phyloP scores from a whole-genome alignment of 2,329 filamentous ascomycete species.

The Fusarium albosuccineum region DNA sequence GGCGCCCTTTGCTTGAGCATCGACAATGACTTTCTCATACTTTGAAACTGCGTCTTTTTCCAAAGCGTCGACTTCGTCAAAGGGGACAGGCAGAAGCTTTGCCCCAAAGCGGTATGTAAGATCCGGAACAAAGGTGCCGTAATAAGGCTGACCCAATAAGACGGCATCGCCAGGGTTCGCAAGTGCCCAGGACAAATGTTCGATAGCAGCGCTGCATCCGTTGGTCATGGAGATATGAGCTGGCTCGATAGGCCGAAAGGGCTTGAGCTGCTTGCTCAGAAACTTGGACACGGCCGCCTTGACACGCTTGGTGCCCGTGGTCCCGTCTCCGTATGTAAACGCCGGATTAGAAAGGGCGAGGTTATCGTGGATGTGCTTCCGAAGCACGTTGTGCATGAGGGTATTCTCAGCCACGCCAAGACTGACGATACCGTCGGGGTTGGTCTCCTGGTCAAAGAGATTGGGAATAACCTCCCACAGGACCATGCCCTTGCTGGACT shows the following conservation, averaged over 20 bases:
- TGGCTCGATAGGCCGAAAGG: conserved; percentile 47
- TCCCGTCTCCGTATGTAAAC: conserved; percentile 59
- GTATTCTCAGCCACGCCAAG: conserved; percentile 66
- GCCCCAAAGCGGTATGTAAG: conserved; percentile 57
- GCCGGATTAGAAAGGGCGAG: conserved; percentile 48
- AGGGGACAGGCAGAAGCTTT: conserved; percentile 58
- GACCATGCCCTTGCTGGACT: conserved; percentile 44
- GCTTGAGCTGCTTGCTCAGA: conserved; percentile 51
- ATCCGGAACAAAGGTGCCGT: conserved; percentile 63
- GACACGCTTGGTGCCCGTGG: conserved; percentile 52
- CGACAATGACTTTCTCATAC: conserved; percentile 60
- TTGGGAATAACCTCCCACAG: conserved; percentile 61
- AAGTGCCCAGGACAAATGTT: conserved; percentile 56
- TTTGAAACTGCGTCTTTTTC: conserved; percentile 54
- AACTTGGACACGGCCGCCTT: conserved; percentile 52
- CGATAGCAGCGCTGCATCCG: conserved; percentile 57
- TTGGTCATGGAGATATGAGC: conserved; percentile 55
- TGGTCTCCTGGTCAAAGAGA: conserved; percentile 56
- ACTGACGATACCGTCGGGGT: conserved; percentile 61
- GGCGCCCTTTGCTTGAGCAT: conserved; percentile 54
- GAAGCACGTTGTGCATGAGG: conserved; percentile 62
- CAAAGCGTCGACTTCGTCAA: conserved; percentile 59
- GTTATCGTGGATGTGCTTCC: conserved; percentile 56
- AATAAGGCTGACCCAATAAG: conserved; percentile 59
- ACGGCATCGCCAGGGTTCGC: conserved; percentile 56